These are phyloP conservation scores for Xylaria longipes DNA, from an alignment of 495 filamentous ascomycete genomes.

Conservation along the genomic window DNA sequence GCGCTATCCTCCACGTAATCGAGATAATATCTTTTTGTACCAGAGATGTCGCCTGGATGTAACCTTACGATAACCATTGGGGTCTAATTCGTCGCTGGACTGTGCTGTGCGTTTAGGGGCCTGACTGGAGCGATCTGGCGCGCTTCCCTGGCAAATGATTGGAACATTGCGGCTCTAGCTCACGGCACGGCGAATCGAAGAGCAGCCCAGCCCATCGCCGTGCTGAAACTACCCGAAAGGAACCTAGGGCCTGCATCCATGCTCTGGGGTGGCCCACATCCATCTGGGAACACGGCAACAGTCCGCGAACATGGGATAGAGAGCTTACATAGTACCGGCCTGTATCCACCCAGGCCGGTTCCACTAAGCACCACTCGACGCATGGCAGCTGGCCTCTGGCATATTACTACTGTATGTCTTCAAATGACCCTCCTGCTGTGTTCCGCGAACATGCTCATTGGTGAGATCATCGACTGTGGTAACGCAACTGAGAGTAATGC, in stretches of 20 bases:
- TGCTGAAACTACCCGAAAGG: constrained; percentile 15
- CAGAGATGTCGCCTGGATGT: neutral
- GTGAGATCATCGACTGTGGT: neutral
- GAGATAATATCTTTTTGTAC: neutral
- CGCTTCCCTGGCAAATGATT: constrained; percentile 5
- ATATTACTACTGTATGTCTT: constrained; percentile 6
- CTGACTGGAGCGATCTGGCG: constrained; percentile 3
- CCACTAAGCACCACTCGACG: constrained; percentile 13
- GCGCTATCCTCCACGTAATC: constrained; percentile 6
- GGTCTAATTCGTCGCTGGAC: neutral
- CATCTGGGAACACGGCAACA: constrained; percentile 33
- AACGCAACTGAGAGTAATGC: constrained; percentile 10
- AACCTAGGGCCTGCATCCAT: constrained; percentile 19
- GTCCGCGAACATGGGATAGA: constrained; percentile 41
- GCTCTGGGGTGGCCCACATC: constrained; percentile 29
- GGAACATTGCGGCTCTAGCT: constrained; percentile 18
- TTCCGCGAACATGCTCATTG: neutral
- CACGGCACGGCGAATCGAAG: constrained; percentile 18
- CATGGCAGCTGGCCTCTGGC: constrained; percentile 1
- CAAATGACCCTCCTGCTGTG: neutral
- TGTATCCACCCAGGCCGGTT: constrained; percentile 18
- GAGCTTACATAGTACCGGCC: constrained; percentile 17
- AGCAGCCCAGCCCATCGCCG: neutral
- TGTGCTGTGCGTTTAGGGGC: neutral
- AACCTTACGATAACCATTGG: constrained; percentile 14